A percentile compares a stretch with the other conserved stretches of the same genome.
Evolutionary conservation across 2,329 filamentous ascomycete genomes (phyloP).

Genomic region (Claviceps pazoutovae): DNA sequence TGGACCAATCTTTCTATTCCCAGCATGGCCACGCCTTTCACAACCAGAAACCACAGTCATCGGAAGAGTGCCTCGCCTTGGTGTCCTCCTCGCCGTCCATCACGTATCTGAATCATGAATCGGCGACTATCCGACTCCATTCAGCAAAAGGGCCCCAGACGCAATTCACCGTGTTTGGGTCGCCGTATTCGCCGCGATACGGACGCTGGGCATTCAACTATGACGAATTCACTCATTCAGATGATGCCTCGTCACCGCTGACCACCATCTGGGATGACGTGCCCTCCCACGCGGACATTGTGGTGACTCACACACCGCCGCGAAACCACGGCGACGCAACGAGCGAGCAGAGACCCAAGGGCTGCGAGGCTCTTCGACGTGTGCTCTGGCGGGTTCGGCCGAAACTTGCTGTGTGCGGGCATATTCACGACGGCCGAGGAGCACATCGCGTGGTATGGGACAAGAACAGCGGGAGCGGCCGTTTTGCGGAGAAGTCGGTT

Average conservation of each 20-base stretch:
- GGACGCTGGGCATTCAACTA: conserved; percentile 58
- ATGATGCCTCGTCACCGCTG: conserved; percentile 8
- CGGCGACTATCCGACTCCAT: conserved; percentile 38
- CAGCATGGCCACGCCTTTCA: conserved; percentile 40
- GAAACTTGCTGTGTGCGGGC: conserved; percentile 53
- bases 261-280: conserved; percentile 45
- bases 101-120: conserved; percentile 50
- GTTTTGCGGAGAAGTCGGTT: conserved; percentile 29
- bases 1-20: conserved; percentile 49
- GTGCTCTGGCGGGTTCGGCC: conserved; percentile 49
- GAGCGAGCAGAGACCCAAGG: conserved; percentile 26
- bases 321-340: conserved; percentile 42
- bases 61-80: conserved; percentile 38
- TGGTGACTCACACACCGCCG: conserved; percentile 60
- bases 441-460: conserved; percentile 50
- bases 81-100: conserved; percentile 40
- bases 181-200: conserved; percentile 46
- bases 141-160: conserved; percentile 42
- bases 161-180: conserved; percentile 54
- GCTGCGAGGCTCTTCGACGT: conserved; percentile 45
- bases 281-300: conserved; percentile 46
- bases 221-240: conserved; percentile 14
- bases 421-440: conserved; percentile 56
- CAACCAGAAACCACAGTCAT: conserved; percentile 39
- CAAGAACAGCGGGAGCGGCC: conserved; percentile 22